phyloP scores from a whole-genome alignment of 75 land plant genomes.

The Larix kaempferi region DNA sequence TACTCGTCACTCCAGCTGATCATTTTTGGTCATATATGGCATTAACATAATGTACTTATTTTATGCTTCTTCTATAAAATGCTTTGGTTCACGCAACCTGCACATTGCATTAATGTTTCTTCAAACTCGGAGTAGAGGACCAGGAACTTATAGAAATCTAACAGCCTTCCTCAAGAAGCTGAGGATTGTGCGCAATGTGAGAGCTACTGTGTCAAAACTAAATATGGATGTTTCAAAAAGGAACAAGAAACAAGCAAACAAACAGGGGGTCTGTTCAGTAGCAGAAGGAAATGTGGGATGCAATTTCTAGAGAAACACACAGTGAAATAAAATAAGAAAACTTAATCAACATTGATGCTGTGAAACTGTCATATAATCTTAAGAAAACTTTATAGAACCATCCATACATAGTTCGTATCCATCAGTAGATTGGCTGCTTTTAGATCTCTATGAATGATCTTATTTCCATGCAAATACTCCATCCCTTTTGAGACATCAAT shows the following conservation, averaged over 20 bases:
- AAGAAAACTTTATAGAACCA: not conserved
- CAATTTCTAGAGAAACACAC: not conserved
- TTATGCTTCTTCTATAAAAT: not conserved
- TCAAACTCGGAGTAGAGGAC: not conserved
- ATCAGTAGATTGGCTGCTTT: constrained; percentile 80
- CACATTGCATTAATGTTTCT: not conserved
- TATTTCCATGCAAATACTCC: constrained; percentile 68
- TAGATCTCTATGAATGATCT: constrained; percentile 75
- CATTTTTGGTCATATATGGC: not conserved
- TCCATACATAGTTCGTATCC: constrained; percentile 50
- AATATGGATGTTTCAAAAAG: not conserved
- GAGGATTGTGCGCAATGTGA: no score
- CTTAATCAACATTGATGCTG: not conserved
- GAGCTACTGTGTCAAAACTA: not conserved
- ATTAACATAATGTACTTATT: not conserved
- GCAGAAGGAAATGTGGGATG: not conserved
- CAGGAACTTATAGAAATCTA: not conserved
- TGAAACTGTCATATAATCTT: not conserved
- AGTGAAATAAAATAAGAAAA: not conserved
- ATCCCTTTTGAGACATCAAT: constrained; percentile 75
- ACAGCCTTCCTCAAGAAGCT: not conserved
- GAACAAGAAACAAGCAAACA: not conserved
- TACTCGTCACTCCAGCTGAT: not conserved
- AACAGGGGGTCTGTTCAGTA: not conserved
- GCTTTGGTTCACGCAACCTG: not conserved